These are phyloP conservation scores for Phytophthora vignae DNA, from an alignment of 352 stramenopile species.

Conservation along the genomic window DNA sequence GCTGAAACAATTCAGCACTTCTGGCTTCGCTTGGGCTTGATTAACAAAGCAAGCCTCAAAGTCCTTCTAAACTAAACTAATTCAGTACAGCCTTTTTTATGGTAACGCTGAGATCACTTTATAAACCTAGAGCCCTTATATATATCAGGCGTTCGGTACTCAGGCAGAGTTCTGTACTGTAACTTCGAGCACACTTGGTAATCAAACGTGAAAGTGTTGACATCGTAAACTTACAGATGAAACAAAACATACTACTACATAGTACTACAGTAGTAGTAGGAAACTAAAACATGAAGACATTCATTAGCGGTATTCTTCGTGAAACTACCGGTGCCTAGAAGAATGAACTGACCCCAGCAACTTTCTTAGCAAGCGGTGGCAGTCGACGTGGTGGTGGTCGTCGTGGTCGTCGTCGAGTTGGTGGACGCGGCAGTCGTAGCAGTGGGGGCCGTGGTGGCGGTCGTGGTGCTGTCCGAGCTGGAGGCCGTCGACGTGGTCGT, in stretches of 20 bases:
- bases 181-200: too few relatives aligned
- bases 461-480: slow-evolving; percentile 4
- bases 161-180: too few relatives aligned
- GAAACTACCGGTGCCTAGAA: neutral
- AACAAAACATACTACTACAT: too few relatives aligned
- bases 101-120: too few relatives aligned
- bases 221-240: neutral
- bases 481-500: slow-evolving; percentile 5
- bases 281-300: neutral
- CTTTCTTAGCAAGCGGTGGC: neutral
- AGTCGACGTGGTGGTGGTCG: neutral
- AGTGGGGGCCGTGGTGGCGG: neutral
- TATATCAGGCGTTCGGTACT: too few relatives aligned
- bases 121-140: too few relatives aligned
- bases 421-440: neutral
- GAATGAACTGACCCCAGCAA: neutral
- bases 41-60: too few relatives aligned
- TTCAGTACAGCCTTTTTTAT: too few relatives aligned
- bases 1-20: too few relatives aligned
- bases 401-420: neutral
- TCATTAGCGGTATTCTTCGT: slow-evolving; percentile 1
- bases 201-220: neutral
- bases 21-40: too few relatives aligned
- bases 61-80: too few relatives aligned
- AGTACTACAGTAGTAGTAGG: too few relatives aligned